These are phyloP conservation scores for Picea sitchensis DNA, from an alignment of 75 land plant genomes.

Conservation along the genomic window DNA sequence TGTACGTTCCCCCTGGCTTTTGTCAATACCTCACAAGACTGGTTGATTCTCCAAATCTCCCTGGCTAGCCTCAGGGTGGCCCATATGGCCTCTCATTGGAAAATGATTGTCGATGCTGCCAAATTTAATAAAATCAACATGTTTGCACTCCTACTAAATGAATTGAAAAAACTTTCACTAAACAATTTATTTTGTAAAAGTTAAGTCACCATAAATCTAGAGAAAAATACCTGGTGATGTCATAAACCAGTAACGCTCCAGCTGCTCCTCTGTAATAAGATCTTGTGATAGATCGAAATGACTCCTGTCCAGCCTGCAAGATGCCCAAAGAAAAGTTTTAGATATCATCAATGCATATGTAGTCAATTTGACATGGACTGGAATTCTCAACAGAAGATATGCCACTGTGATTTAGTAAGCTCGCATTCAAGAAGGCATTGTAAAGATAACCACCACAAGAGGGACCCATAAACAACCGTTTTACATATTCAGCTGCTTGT, in stretches of 20 bases:
- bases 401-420: too few species aligned
- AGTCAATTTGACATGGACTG: too few species aligned
- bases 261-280: slow-evolving; percentile 88
- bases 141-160: not conserved
- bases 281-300: slow-evolving; percentile 78
- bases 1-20: too few species aligned
- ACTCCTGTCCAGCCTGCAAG: slow-evolving; percentile 80
- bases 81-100: too few species aligned
- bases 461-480: not conserved
- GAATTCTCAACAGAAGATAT: too few species aligned
- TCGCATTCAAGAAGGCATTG: too few species aligned
- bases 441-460: too few species aligned
- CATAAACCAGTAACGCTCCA: slow-evolving; percentile 76
- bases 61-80: too few species aligned
- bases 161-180: not conserved
- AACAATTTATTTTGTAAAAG: not conserved
- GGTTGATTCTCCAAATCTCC: too few species aligned
- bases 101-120: too few species aligned
- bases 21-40: too few species aligned
- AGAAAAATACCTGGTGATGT: slow-evolving; percentile 45
- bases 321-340: not conserved
- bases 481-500: not conserved
- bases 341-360: not conserved
- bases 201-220: not conserved
- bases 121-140: too few species aligned